A percentile compares a stretch with the other conserved stretches of the same genome.
These are phyloP conservation scores for Dimargaris verticillata DNA, from an alignment of 192 early-diverging fungal genomes.

Conservation along the genomic window DNA sequence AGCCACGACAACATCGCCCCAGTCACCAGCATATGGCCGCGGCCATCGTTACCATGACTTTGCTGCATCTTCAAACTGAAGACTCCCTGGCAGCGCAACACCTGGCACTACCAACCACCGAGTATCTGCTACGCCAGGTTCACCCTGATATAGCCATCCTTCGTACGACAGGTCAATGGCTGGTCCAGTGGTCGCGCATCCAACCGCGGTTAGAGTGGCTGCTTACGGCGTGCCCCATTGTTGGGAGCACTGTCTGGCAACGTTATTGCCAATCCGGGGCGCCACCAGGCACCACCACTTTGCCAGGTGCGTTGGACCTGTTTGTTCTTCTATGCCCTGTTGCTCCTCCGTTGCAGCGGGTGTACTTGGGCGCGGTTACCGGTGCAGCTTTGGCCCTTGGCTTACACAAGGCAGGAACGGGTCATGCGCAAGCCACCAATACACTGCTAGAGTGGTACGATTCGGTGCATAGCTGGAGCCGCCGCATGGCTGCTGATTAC, in stretches of 20 bases:
- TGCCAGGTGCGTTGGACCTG: neutral
- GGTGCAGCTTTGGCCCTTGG: slow-evolving; percentile 9
- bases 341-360: neutral
- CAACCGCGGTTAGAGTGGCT: slow-evolving; percentile 41
- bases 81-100: slow-evolving; percentile 34
- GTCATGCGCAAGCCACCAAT: neutral
- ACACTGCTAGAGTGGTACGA: slow-evolving; percentile 6
- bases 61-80: slow-evolving; percentile 60
- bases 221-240: neutral
- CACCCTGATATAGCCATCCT: slow-evolving; percentile 46
- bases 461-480: slow-evolving; percentile 35
- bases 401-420: slow-evolving; percentile 4
- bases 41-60: slow-evolving; percentile 50
- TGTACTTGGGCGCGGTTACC: neutral
- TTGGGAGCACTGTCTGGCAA: neutral
- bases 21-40: slow-evolving; percentile 1
- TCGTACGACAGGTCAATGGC: slow-evolving; percentile 35
- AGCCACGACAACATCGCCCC: neutral
- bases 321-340: neutral
- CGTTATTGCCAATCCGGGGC: neutral
- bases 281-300: neutral
- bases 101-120: slow-evolving; percentile 35
- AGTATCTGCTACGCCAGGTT: slow-evolving; percentile 36
- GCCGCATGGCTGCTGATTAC: slow-evolving; percentile 27
- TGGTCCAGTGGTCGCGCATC: slow-evolving; percentile 60